Evolutionary conservation across 768 basidiomycete genomes (phyloP).

Genomic region (Phanerodontia chrysosporium): DNA sequence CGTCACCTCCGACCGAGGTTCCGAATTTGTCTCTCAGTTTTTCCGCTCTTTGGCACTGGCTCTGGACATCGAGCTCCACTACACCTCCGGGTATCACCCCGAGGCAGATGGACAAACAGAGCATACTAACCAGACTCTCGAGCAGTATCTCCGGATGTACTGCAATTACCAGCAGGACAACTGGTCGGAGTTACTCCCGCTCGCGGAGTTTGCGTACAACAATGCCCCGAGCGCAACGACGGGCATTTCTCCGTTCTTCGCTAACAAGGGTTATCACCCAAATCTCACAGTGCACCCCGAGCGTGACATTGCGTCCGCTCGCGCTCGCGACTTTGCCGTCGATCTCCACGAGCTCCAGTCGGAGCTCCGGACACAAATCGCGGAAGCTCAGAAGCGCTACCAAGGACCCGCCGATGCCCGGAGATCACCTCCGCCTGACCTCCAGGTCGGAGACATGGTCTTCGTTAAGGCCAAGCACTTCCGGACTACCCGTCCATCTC

Average conservation of each 20-base stretch:
- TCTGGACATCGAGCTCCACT: conserved; percentile 16
- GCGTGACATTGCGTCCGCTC: not conserved
- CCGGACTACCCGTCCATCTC: not conserved
- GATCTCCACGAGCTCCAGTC: not conserved
- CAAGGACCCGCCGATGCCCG: not conserved
- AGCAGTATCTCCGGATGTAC: conserved; percentile 29
- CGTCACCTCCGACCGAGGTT: conserved; percentile 32
- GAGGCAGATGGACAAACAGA: conserved; percentile 38
- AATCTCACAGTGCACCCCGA: not conserved
- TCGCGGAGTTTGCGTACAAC: conserved; percentile 33
- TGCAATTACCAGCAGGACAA: conserved; percentile 26
- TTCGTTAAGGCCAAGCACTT: not conserved
- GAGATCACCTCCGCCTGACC: not conserved
- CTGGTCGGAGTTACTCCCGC: conserved; percentile 26
- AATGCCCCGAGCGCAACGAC: conserved; percentile 23
- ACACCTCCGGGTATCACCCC: conserved; percentile 33
- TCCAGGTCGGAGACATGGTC: not conserved
- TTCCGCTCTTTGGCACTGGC: conserved; percentile 20
- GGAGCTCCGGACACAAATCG: not conserved
- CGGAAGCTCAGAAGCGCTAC: not conserved
- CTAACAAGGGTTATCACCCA: conserved; percentile 20
- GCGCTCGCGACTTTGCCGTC: not conserved
- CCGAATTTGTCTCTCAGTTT: conserved; percentile 28
- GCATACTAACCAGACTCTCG: conserved; percentile 29
- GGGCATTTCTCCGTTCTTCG: conserved; percentile 23